These are phyloP conservation scores for Stenogyne calaminthoides DNA, from an alignment of 305 asterid species.

Conservation along the genomic window DNA sequence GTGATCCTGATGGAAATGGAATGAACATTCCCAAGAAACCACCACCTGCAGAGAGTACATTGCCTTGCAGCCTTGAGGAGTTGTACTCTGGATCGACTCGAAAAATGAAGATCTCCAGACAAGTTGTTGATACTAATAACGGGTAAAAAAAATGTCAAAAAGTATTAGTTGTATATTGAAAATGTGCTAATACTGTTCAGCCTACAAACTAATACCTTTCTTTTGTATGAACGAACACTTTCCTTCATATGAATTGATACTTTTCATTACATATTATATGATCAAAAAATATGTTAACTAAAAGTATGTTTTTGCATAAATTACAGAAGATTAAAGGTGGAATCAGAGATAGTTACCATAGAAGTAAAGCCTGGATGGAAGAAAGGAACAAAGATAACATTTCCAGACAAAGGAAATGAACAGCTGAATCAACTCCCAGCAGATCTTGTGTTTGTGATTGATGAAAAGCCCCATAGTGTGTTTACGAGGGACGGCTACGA, in stretches of 20 bases:
- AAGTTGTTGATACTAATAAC: slow-evolving; percentile 49
- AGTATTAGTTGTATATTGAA: too few relatives aligned
- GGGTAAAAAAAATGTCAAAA: too few relatives aligned
- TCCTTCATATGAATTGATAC: too few relatives aligned
- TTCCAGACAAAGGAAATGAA: slow-evolving; percentile 90
- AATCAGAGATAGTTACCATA: slow-evolving; percentile 64
- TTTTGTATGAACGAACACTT: too few relatives aligned
- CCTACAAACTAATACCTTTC: too few relatives aligned
- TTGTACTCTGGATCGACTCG: slow-evolving; percentile 80
- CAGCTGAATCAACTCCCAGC: slow-evolving; percentile 81
- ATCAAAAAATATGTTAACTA: neutral
- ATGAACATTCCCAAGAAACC: slow-evolving; percentile 68
- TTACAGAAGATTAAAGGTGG: slow-evolving; percentile 54
- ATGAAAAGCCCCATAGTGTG: slow-evolving; percentile 74
- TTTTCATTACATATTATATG: too few relatives aligned
- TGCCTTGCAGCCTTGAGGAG: slow-evolving; percentile 85
- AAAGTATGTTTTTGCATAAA: neutral
- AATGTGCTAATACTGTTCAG: too few relatives aligned
- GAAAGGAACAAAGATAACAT: slow-evolving; percentile 87
- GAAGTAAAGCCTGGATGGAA: slow-evolving; percentile 96
- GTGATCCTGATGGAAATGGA: slow-evolving; percentile 43
- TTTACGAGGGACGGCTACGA: slow-evolving; percentile 80
- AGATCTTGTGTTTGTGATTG: slow-evolving; percentile 82
- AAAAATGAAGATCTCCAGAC: slow-evolving; percentile 91
- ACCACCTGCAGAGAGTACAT: slow-evolving; percentile 71